These are phyloP conservation scores for Hypericum androsaemum DNA, from an alignment of 345 rosid genomes.

Conservation along the genomic window DNA sequence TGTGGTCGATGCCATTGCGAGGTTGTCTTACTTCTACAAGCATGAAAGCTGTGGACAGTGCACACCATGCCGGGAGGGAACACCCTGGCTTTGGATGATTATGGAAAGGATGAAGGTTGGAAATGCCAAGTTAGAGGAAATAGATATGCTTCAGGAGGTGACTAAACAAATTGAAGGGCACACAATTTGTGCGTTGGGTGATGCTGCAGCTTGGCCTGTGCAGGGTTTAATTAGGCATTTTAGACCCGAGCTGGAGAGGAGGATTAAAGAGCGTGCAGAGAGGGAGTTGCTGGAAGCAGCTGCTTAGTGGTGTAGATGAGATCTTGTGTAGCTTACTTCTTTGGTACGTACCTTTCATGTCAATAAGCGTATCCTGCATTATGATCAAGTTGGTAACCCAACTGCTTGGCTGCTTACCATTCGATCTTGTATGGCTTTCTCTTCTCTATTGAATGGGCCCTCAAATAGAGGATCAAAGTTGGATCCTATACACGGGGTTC, in stretches of 20 bases:
- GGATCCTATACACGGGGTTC: no score
- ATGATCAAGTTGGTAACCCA: background rate
- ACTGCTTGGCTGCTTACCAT: no score
- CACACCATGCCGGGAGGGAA: conserved; percentile 97
- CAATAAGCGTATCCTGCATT: background rate
- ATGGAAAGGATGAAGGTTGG: conserved; percentile 98
- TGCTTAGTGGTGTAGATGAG: conserved; percentile 41
- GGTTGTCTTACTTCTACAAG: conserved; percentile 96
- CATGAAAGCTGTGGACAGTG: conserved; percentile 99
- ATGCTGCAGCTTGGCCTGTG: conserved; percentile 99
- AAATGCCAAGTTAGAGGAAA: conserved; percentile 90
- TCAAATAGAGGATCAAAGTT: no score
- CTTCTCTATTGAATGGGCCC: no score
- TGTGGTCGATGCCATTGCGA: conserved; percentile 93
- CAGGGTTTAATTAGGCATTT: conserved; percentile 95
- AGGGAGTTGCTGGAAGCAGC: conserved; percentile 87
- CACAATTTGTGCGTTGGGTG: conserved; percentile 97
- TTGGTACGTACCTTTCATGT: background rate
- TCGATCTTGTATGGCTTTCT: no score
- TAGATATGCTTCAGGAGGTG: conserved; percentile 97
- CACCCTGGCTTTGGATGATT: conserved; percentile 98
- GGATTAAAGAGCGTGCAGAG: conserved; percentile 78
- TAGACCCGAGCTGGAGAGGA: conserved; percentile 97
- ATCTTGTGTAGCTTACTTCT: conserved; percentile 14
- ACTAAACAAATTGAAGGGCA: conserved; percentile 98